Base-by-base conservation (phyloP, 2,329 filamentous ascomycete genomes). In the Grosmannia penicillata region DNA sequence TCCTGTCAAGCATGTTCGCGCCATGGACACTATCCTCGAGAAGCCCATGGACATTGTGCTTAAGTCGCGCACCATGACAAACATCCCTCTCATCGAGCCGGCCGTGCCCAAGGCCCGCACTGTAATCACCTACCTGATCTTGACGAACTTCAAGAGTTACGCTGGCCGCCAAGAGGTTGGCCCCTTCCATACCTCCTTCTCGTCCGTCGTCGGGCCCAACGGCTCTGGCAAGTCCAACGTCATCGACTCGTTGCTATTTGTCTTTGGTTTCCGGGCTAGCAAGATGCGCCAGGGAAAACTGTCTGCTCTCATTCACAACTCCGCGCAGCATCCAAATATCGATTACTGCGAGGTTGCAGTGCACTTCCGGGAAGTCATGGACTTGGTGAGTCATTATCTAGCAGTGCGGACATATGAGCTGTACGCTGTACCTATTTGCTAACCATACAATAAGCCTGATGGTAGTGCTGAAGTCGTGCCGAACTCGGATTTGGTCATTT, bases 231-330 rank as follows among this genome's bases (percentile, higher is more conserved):
- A 98, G 57, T 96, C 91, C 18, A 98, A 98, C 51, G 93, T 98
- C 45, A 98, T 98, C 54, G 91, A 98, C 59, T 95, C 91, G 3
- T 65, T 98, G 22, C 73, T 98, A 1, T 98, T 98, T 53, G 91
- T 98, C n/a, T 98, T 98, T 54, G 91, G 93, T 38, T 98, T 98
- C 64, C 79, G 91, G 43, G 91, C 91, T 30, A 96, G 89, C 68
- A 98, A 98, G 62, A 98, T 98, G 91, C 75, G 91, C 52, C 91
- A 98, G 58, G 91, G 91, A 53, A 98, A 98, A 62, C 86, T 98
- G 34, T 98, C 91, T 1, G 91, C 91, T 4, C 65, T 98, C 35
- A 98, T 98, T 48, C 91, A 98, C 62, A 98, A 96, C 56, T 96
- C 91, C 11, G 87, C 86, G 1, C 74, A 82, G 40, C 75, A 82